Evolutionary conservation across 257 asterid species (phyloP).

Genomic region (Gynochthodes officinalis): DNA sequence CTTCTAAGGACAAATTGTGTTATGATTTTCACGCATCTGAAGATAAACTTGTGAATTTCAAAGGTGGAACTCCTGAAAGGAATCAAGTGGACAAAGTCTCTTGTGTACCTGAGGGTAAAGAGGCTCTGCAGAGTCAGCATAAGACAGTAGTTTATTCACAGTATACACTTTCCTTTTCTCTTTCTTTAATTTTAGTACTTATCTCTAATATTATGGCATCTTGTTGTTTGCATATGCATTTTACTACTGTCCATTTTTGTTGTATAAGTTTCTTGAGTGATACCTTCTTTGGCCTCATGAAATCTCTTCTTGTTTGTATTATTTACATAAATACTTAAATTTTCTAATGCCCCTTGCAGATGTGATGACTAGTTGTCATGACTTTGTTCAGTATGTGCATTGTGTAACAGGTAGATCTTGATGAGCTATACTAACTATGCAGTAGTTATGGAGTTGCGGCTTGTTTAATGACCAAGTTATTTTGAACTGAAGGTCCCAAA

Average conservation of each 20-base stretch:
- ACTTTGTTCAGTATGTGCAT: not conserved
- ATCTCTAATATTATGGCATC: not conserved
- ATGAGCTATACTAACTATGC: not conserved
- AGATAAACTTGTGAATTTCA: conserved; percentile 9
- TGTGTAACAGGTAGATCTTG: conserved; percentile 15
- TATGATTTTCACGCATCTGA: not conserved
- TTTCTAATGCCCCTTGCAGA: not conserved
- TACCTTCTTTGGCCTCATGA: not conserved
- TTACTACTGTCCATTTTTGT: not conserved
- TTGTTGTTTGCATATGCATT: not conserved
- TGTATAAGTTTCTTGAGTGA: not conserved
- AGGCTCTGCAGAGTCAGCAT: not conserved
- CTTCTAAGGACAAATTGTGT: not conserved
- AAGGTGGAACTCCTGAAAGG: not conserved
- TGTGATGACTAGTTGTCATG: not conserved
- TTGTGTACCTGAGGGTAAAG: not conserved
- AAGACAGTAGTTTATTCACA: not conserved
- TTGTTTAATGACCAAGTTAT: not conserved
- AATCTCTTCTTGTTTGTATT: not conserved
- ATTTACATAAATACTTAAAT: not conserved
- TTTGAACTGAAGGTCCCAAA: not conserved
- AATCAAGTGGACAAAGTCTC: not conserved
- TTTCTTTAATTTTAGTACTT: not conserved
- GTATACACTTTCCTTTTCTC: not conserved
- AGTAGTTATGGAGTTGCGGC: conserved; percentile 5